Conservation (phyloP, 768 basidiomycete genomes). For the Clavaria fumosa region DNA sequence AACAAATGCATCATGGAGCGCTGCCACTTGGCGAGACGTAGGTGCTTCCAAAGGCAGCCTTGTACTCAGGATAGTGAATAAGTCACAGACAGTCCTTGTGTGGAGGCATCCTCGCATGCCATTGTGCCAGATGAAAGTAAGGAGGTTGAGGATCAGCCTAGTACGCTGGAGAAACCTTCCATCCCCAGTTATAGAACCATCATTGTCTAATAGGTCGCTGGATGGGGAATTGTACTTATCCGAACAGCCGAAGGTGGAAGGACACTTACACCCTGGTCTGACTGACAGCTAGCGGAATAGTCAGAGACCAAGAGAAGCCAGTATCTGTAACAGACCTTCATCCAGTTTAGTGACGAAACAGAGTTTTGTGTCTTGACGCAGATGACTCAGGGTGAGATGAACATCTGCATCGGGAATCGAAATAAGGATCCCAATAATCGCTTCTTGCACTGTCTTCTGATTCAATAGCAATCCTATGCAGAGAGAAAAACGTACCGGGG, state of each 20-base stretch:
- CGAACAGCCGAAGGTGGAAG: no score
- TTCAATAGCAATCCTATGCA: neutral
- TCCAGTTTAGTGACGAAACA: slow-evolving; percentile 18
- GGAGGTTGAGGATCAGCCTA: slow-evolving; percentile 18
- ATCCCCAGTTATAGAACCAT: no score
- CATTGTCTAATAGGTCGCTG: no score
- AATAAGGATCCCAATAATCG: slow-evolving; percentile 20
- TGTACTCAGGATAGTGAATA: slow-evolving; percentile 13
- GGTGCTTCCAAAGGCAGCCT: slow-evolving; percentile 9
- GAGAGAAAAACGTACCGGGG: slow-evolving; percentile 11
- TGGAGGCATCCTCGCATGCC: slow-evolving; percentile 11
- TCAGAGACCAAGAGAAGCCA: no score
- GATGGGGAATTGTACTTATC: no score
- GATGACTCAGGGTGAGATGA: no score
- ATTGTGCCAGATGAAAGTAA: slow-evolving; percentile 22
- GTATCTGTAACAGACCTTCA: slow-evolving; percentile 19
- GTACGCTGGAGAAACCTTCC: slow-evolving; percentile 11
- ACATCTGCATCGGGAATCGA: no score
- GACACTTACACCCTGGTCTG: no score
- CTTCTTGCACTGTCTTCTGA: slow-evolving; percentile 16
- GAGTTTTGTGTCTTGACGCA: slow-evolving; percentile 13
- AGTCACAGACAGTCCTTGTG: slow-evolving; percentile 10
- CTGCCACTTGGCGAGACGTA: slow-evolving; percentile 2
- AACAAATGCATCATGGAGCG: slow-evolving; percentile 24
- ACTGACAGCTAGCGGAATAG: no score